Base-by-base conservation (phyloP, 163 green algal genomes). In the Chlamydomonas reinhardtii region DNA sequence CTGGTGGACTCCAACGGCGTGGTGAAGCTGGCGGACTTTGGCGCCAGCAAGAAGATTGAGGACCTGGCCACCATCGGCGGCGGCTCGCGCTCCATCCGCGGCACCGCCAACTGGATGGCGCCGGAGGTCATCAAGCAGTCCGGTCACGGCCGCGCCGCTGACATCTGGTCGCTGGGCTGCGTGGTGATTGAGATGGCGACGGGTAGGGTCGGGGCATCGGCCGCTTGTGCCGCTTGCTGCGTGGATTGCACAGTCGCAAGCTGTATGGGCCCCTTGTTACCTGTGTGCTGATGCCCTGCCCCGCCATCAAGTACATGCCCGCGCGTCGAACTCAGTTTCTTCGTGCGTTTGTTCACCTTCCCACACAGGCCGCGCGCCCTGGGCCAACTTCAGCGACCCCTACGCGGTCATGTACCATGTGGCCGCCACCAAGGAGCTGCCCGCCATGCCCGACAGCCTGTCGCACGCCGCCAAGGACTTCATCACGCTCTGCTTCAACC, bases 21-120 rank as follows among this genome's bases (percentile, higher is more conserved):
- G 19, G 94, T 99, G 56, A 99, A 99, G 94, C 94, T 99, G 56
- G 97, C 97, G 4, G 97, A 99, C 85, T 99, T 99, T 92, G 97
- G 97, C 8, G 97, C 97, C 0, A 97, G 91, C 81, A 98, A 98
- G 89, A 95, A 97, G 91, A 97, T 99, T 52, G 96, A 98, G 90
- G 92, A 98, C 82, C 93, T 99, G 56, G 97, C 96, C 32, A 99
- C 95, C 22, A 89, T 97, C n/a, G 94, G 93, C 89, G 91, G 89
- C 32, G 94, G 94, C 25, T 93, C 90, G 76, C 97, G 97, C 73
- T 97, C 92, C 70, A 97, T 99, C 62, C 96, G 96, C 70, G 97
- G 97, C 65, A 99, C 97, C 9, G 94, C 96, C 16, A 98, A 98
- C 93, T 99, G 97, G 97, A 99, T 99, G 97, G 97, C 97, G 0